These are phyloP conservation scores for Hymenoscyphus fructigenus DNA, from an alignment of 2,329 filamentous ascomycete species.

Conservation along the genomic window DNA sequence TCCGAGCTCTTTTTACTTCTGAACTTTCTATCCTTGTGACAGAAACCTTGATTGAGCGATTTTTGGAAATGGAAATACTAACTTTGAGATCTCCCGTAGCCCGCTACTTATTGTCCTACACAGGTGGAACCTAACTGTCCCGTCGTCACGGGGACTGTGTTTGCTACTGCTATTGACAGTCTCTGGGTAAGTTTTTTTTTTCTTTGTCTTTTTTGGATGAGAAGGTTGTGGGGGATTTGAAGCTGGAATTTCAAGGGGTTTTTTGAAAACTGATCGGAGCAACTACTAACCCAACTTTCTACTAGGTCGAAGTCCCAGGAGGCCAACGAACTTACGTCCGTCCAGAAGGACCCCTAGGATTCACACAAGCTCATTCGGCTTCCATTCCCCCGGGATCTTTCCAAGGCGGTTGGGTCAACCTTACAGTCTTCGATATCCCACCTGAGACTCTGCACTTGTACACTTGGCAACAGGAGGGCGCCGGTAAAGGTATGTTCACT, in stretches of 20 bases:
- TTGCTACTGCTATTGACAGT: slow-evolving; percentile 12
- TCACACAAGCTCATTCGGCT: slow-evolving; percentile 54
- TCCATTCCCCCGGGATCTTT: slow-evolving; percentile 50
- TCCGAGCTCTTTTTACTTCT: too few species aligned
- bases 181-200: not conserved
- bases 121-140: slow-evolving; percentile 20
- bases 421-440: not conserved
- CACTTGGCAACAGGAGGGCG: too few species aligned
- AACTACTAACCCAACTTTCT: too few species aligned
- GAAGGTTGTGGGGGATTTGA: too few species aligned
- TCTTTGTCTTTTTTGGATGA: slow-evolving; percentile 3
- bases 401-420: slow-evolving; percentile 47
- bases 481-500: not conserved
- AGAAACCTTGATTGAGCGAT: too few species aligned
- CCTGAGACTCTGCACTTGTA: too few species aligned
- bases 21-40: too few species aligned
- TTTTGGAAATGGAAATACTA: too few species aligned
- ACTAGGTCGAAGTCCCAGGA: slow-evolving; percentile 56
- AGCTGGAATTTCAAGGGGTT: too few species aligned
- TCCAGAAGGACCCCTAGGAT: slow-evolving; percentile 53
- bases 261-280: too few species aligned
- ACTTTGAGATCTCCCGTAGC: not conserved
- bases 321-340: slow-evolving; percentile 62
- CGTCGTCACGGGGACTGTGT: slow-evolving; percentile 16
- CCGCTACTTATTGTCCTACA: slow-evolving; percentile 50